Evolutionary conservation across 2,329 filamentous ascomycete genomes (phyloP), one percentile per base, ranked within the genome.

Genomic region (Botrytis tulipae): DNA sequence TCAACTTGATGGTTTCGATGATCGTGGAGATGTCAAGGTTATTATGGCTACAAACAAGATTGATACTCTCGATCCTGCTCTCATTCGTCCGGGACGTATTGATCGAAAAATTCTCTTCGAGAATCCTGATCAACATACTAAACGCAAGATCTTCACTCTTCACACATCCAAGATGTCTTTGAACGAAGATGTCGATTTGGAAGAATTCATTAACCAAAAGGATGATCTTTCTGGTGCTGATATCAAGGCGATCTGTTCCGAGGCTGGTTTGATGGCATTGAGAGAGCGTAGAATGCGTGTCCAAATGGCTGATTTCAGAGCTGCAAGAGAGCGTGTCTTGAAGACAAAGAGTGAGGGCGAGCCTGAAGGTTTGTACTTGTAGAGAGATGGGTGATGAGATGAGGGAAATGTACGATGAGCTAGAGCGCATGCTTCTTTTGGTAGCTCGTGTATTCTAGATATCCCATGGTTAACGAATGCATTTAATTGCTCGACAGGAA

Each of bases 11-110:
- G 96, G 96, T 80, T 99, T 99, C 84, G 96, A 99, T 82, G 97
- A 99, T 83, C 93, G 96, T 75, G 97, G 96, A 78, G 96, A 99
- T 82, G 95, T 99, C 84, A 99, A 99, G 87, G 96, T 99, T 75
- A 95, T 99, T 83, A 98, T 99, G 95, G 97, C 96, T 20, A 99
- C 96, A 78, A 99, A 99, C 90, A 99, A 99, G 89, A 99, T 99
- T 78, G 97, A 99, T 78, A 97, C 94, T 6, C 88, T 99, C 42
- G 97, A 99, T 81, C 96, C 96, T 72, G 96, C 96, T 29, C 87
- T 99, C 78, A 99, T 99, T 81, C 92, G 96, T 78, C 96, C 96
- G 62, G 96, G 96, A 76, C 95, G 96, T 88, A 99, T 99, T 83
- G 96, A 99, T 84, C 92, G 96, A 79, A 99, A 99, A 89, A 99